Base-by-base conservation (phyloP, 2,329 filamentous ascomycete genomes). In the Curvularia spicifera region DNA sequence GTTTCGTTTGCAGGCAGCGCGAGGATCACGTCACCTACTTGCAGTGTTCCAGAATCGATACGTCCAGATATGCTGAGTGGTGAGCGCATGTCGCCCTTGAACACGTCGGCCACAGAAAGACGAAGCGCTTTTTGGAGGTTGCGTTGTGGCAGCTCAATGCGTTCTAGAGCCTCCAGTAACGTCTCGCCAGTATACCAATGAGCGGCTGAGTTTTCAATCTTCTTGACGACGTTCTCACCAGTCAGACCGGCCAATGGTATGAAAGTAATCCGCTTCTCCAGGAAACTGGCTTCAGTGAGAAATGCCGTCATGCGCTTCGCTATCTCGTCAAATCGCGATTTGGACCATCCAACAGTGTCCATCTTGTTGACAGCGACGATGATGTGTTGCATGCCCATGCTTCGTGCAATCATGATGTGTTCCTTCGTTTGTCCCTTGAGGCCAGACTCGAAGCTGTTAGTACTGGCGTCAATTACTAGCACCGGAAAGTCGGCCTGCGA, bases 331-430 rank as follows among this genome's bases (percentile, higher is more conserved):
- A 96, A 99, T 1, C 92, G 86, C 4, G 87, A 88, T 74, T 91
- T 82, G 1, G 89, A 91, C 96, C 96, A 99, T 5, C 82, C 80
- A 6, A 94, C 88, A 15, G 88, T 89, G 74, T 99, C 95, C 69
- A 99, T 89, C 77, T 99, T 99, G 80, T 99, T 99, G 60, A 99
- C 87, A 1, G 91, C 93, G 28, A 99, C 90, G 42, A 99, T 89
- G 15, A 99, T 83, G 26, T 89, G 86, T 60, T 94, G 90, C 1
- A 99, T 89, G 0, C 95, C 95, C 80, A 98, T 90, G 68, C 93
- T 97, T 59, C 94, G 86, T 5, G 96, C 87, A 0, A 99, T 84
- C 15, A 98, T 79, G 5, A 95, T 92, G 73, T 99, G 95, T 72
- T 99, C 95, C 73, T 91, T 89, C 0, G 95, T 99, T 74, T 99